Evolutionary conservation across 306 rosid genomes (phyloP).

Genomic region (Astragalus glycyphyllos): DNA sequence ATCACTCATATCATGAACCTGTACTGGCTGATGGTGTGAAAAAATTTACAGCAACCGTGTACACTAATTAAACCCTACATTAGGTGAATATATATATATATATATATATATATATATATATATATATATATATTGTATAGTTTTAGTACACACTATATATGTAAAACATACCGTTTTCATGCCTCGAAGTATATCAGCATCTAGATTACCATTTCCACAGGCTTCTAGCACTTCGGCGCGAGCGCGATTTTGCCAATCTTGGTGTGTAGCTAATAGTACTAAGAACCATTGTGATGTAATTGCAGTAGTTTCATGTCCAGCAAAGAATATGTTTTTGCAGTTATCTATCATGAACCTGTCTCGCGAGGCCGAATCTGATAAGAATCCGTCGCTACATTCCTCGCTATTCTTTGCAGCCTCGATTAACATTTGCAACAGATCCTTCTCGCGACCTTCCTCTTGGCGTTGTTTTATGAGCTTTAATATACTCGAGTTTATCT

Average conservation of each 20-base stretch:
- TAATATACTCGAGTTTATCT: conserved; percentile 54
- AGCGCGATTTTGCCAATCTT: conserved; percentile 54
- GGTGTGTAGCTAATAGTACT: conserved; percentile 49
- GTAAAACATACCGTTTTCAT: conserved; percentile 47
- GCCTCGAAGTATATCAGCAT: conserved; percentile 44
- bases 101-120: too few species aligned
- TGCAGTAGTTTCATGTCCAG: conserved; percentile 59
- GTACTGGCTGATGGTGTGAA: too few species aligned
- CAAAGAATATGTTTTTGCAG: conserved; percentile 55
- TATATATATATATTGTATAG: too few species aligned
- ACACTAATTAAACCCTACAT: too few species aligned
- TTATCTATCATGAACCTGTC: conserved; percentile 60
- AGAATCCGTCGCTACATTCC: conserved; percentile 26
- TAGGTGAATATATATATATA: too few species aligned
- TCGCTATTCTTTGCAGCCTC: conserved; percentile 56
- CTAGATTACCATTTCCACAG: conserved; percentile 41
- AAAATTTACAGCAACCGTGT: too few species aligned
- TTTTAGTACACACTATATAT: neutral
- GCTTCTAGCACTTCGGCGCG: conserved; percentile 46
- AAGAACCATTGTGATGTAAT: conserved; percentile 50
- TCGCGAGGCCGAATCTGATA: conserved; percentile 11
- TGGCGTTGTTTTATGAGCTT: conserved; percentile 52
- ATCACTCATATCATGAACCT: too few species aligned
- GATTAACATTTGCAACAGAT: conserved; percentile 69
- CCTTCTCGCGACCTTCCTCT: conserved; percentile 52